phyloP scores from a whole-genome alignment of 805 yeast species.

The Suhomyces emberorum region DNA sequence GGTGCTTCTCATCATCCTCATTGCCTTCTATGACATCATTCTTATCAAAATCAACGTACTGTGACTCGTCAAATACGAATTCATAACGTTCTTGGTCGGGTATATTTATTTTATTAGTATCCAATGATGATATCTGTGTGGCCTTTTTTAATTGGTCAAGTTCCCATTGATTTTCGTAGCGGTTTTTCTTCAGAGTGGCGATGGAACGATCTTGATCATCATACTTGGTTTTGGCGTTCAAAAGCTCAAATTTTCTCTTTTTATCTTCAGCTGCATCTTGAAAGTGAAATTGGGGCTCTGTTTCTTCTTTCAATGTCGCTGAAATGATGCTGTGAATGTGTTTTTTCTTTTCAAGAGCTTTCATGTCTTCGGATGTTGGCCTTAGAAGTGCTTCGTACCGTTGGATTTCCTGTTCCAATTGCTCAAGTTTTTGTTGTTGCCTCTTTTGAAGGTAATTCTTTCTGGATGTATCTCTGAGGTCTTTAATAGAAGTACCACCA shows the following conservation, averaged over 20 bases:
- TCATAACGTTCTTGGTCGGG: constrained; percentile 55
- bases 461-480: constrained; percentile 15
- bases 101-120: constrained; percentile 38
- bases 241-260: constrained; percentile 49
- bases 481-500: neutral
- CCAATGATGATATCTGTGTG: constrained; percentile 22
- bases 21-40: constrained; percentile 32
- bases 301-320: constrained; percentile 4
- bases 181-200: constrained; percentile 13
- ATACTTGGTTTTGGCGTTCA: constrained; percentile 36
- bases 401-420: constrained; percentile 15
- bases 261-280: constrained; percentile 21
- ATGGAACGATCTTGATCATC: constrained; percentile 19
- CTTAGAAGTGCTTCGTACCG: constrained; percentile 4
- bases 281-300: constrained; percentile 2
- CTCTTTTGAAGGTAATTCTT: constrained; percentile 20
- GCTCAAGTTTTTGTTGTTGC: constrained; percentile 14
- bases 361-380: constrained; percentile 7
- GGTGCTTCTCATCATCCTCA: constrained; percentile 27
- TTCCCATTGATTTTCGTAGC: constrained; percentile 49
- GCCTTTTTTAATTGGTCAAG: constrained; percentile 46
- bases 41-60: constrained; percentile 53
- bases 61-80: constrained; percentile 69
- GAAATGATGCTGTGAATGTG: constrained; percentile 15
- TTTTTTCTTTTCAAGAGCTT: constrained; percentile 17